Evolutionary conservation across 2,329 filamentous ascomycete genomes (phyloP).

Genomic region (Exutisphaerella laricina): DNA sequence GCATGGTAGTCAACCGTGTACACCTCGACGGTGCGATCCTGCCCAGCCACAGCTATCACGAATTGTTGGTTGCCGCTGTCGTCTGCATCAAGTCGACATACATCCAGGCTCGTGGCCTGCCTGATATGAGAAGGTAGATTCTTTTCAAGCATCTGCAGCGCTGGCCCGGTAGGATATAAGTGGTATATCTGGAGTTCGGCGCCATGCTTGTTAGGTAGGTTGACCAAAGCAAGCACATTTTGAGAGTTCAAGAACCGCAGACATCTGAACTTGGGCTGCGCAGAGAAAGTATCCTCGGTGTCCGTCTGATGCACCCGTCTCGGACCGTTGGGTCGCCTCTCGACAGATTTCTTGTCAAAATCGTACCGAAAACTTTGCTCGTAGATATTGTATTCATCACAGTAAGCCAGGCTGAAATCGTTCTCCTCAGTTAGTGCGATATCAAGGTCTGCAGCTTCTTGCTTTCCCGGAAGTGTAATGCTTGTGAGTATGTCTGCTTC

Average conservation of each 20-base stretch:
- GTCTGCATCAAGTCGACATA: constrained; percentile 59
- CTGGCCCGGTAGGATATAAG: constrained; percentile 55
- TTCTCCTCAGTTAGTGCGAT: constrained; percentile 57
- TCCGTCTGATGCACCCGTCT: constrained; percentile 42
- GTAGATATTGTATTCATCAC: constrained; percentile 69
- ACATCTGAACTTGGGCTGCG: constrained; percentile 50
- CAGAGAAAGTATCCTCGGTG: constrained; percentile 24
- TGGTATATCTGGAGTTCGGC: constrained; percentile 52
- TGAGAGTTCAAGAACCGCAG: constrained; percentile 51
- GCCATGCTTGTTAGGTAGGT: constrained; percentile 50
- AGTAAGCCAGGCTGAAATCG: constrained; percentile 70
- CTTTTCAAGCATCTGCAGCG: constrained; percentile 46
- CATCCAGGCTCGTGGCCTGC: constrained; percentile 71
- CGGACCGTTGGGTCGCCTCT: constrained; percentile 39
- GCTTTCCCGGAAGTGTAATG: constrained; percentile 46
- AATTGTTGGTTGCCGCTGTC: constrained; percentile 65
- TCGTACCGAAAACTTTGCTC: constrained; percentile 55
- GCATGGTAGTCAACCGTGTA: constrained; percentile 69
- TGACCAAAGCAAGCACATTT: constrained; percentile 52
- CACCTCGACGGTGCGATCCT: constrained; percentile 71
- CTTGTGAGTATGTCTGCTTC: constrained; percentile 49
- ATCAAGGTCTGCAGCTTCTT: constrained; percentile 65
- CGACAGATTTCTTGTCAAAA: constrained; percentile 37
- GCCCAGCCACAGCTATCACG: constrained; percentile 71
- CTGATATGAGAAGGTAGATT: constrained; percentile 63